These are phyloP conservation scores for Colletotrichum endophyticum DNA, from an alignment of 2,329 filamentous ascomycete genomes.

Conservation along the genomic window DNA sequence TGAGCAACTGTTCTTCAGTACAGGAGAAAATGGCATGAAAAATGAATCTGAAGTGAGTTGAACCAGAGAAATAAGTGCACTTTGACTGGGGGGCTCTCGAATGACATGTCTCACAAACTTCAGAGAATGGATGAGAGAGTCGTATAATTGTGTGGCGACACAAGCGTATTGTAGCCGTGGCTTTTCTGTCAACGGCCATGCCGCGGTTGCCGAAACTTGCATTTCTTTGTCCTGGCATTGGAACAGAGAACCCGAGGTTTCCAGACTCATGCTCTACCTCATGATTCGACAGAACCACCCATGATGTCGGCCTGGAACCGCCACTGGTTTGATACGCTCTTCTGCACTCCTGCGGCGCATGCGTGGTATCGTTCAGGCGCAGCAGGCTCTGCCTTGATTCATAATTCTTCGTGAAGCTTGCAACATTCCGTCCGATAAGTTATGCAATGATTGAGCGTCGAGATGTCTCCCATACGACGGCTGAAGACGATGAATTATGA, in stretches of 20 bases:
- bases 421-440: not conserved
- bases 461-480: not conserved
- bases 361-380: not conserved
- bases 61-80: not conserved
- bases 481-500: not conserved
- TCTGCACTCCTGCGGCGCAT: not conserved
- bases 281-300: not conserved
- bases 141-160: not conserved
- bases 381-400: not conserved
- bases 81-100: not conserved
- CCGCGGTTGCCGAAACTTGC: not conserved
- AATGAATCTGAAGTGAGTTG: not conserved
- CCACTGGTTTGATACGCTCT: not conserved
- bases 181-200: not conserved
- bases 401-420: not conserved
- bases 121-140: not conserved
- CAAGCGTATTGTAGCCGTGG: not conserved
- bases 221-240: not conserved
- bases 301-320: not conserved
- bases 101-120: not conserved
- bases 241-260: not conserved
- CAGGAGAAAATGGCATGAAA: not conserved
- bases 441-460: not conserved
- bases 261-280: not conserved
- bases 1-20: not conserved